These are phyloP conservation scores for Clonostachys sp. DNA, from an alignment of 2,329 filamentous ascomycete genomes.

Conservation along the genomic window DNA sequence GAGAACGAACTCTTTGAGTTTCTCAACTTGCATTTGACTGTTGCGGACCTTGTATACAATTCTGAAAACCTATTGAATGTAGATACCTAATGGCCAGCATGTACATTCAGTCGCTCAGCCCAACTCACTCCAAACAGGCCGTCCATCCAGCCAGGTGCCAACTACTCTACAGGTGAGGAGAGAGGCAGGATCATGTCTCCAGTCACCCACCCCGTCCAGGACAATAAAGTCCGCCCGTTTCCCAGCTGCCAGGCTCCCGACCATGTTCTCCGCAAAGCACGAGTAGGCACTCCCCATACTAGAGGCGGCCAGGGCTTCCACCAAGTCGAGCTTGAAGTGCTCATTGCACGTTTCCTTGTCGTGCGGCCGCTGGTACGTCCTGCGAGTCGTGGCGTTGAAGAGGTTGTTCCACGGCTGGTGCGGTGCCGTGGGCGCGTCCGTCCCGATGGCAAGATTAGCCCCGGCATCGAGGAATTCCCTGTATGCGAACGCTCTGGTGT, in stretches of 20 bases:
- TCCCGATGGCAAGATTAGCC: constrained; percentile 45
- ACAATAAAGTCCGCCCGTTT: constrained; percentile 46
- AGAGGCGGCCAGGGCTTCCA: constrained; percentile 42
- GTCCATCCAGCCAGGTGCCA: too few relatives aligned
- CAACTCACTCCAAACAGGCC: too few relatives aligned
- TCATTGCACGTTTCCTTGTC: constrained; percentile 40
- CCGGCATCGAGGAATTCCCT: constrained; percentile 48
- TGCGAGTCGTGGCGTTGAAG: constrained; percentile 48
- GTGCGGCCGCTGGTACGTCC: constrained; percentile 38
- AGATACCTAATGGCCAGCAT: too few relatives aligned
- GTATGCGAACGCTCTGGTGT: constrained; percentile 54
- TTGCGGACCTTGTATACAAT: too few relatives aligned
- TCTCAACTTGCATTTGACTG: too few relatives aligned
- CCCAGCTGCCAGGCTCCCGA: constrained; percentile 42
- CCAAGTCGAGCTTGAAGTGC: constrained; percentile 42
- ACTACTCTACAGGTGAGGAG: too few relatives aligned
- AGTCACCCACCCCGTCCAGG: constrained; percentile 5
- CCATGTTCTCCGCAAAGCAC: constrained; percentile 43
- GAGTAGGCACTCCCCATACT: constrained; percentile 46
- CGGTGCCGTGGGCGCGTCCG: constrained; percentile 51
- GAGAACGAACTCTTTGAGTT: too few relatives aligned
- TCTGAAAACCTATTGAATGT: too few relatives aligned
- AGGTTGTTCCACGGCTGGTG: constrained; percentile 43
- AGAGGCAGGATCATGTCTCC: too few relatives aligned
- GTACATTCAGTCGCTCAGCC: too few relatives aligned